Base-by-base conservation (phyloP, 768 basidiomycete genomes). In the Amanita pseudoporphyria region DNA sequence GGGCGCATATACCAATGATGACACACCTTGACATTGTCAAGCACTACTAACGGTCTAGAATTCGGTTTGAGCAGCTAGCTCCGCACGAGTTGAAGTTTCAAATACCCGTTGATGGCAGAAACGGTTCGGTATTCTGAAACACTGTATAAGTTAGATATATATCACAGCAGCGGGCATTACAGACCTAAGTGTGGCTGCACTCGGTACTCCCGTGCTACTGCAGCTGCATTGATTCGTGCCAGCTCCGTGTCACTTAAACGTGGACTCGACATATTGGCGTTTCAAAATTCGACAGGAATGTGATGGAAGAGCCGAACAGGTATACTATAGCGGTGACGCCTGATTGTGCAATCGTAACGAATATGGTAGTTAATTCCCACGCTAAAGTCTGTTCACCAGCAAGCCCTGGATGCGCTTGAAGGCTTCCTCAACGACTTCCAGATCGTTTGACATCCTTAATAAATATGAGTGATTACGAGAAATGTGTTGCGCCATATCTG, bases 11-110 rank as follows among this genome's bases (percentile, higher is more conserved):
- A 14, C 36, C 31, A 47, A 28, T 12, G 51, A 56, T 37, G 36
- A 54, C 77, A 49, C 60, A 89, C 93, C 76, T 95, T 96, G 78
- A 99, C 95, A 64, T 98, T 97, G 70, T 99, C 95, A 56, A 99
- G 73, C 12, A 99, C 84, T 52, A 99, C 96, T 46, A 99, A 76
- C 39, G 95, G 96, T 39, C 95, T 94, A 58, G 14, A 36, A 31
- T 41, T 35, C 52, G 35, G 45, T 43, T 54, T 53, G 45, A 51
- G 48, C 39, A 48, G 31, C 57, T 48, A 39, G 43, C 30, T 31
- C 45, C 24, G 21, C 38, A 44, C 28, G 22, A 12, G 3, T 45
- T 36, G 9, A 45, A 55, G 51, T 49, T 21, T 24, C 35, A 37
- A 44, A 26, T 22, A 88, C 93, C 95, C 96, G 61, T 98, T 98